These are phyloP conservation scores for Papiliotrema laurentii DNA, from an alignment of 1,284 basidiomycete species.

Conservation along the genomic window DNA sequence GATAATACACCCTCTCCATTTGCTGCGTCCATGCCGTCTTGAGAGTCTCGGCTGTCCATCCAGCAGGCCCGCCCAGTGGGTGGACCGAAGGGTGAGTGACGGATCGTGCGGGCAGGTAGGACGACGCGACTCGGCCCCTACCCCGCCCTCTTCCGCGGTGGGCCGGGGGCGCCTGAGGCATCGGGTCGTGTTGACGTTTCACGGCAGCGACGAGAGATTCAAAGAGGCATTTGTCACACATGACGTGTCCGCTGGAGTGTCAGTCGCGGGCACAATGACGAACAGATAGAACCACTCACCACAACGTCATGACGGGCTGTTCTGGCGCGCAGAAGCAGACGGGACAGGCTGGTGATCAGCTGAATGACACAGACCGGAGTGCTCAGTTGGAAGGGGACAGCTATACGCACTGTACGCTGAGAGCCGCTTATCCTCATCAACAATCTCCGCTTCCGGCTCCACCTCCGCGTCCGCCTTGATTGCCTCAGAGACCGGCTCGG, in stretches of 20 bases:
- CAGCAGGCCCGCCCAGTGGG: constrained; percentile 12
- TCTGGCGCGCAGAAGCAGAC: constrained; percentile 37
- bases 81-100: background rate
- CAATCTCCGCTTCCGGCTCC: constrained; percentile 3
- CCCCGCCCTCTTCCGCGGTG: constrained; percentile 10
- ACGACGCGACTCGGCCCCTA: background rate
- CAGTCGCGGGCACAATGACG: background rate
- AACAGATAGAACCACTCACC: constrained; percentile 21
- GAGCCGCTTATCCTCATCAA: constrained; percentile 11
- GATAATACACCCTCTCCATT: background rate
- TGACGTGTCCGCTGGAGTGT: constrained; percentile 36
- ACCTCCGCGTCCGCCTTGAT: background rate
- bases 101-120: background rate
- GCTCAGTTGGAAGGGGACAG: background rate
- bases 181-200: constrained; percentile 30
- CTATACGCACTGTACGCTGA: constrained; percentile 19
- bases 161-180: constrained; percentile 9
- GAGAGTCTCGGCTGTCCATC: constrained; percentile 27
- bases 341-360: constrained; percentile 31
- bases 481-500: background rate
- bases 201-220: constrained; percentile 36
- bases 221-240: constrained; percentile 40
- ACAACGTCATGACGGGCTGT: constrained; percentile 34
- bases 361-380: background rate
- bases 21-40: constrained; percentile 3